Evolutionary conservation across 495 filamentous ascomycete species (phyloP).

Genomic region (Pseudotulostoma volvatum): DNA sequence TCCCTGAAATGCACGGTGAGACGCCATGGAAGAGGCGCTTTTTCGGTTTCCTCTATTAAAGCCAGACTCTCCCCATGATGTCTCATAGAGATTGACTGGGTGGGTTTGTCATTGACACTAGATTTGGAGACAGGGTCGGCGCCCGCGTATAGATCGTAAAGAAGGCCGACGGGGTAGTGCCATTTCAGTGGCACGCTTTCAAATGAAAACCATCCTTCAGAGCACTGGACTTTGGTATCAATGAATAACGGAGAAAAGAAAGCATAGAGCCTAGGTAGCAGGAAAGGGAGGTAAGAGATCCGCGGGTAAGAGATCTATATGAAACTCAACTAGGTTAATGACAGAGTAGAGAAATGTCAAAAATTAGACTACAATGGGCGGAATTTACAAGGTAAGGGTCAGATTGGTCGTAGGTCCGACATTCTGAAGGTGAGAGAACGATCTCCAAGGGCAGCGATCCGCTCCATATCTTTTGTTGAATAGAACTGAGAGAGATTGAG

Average conservation of each 20-base stretch:
- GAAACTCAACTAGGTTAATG: conserved; percentile 3
- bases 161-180: conserved; percentile 73
- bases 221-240: conserved; percentile 34
- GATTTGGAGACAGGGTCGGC: conserved; percentile 36
- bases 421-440: conserved; percentile 34
- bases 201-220: conserved; percentile 56
- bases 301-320: conserved; percentile 35
- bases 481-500: conserved; percentile 8
- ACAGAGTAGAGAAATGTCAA: neutral
- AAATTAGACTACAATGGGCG: too few species aligned
- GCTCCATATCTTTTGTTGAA: conserved; percentile 35
- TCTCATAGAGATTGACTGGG: conserved; percentile 3
- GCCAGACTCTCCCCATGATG: conserved; percentile 1
- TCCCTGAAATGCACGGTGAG: conserved; percentile 64
- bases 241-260: conserved; percentile 70
- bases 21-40: conserved; percentile 54
- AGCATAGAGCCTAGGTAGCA: conserved; percentile 58
- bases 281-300: conserved; percentile 47
- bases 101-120: conserved; percentile 4
- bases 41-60: conserved; percentile 15
- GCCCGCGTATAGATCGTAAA: conserved; percentile 75
- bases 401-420: conserved; percentile 35
- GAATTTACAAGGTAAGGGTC: conserved; percentile 38
- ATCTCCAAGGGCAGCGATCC: conserved; percentile 37
- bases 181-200: conserved; percentile 71